Conservation (phyloP, 345 rosid genomes). For the Stellera chamaejasme region DNA sequence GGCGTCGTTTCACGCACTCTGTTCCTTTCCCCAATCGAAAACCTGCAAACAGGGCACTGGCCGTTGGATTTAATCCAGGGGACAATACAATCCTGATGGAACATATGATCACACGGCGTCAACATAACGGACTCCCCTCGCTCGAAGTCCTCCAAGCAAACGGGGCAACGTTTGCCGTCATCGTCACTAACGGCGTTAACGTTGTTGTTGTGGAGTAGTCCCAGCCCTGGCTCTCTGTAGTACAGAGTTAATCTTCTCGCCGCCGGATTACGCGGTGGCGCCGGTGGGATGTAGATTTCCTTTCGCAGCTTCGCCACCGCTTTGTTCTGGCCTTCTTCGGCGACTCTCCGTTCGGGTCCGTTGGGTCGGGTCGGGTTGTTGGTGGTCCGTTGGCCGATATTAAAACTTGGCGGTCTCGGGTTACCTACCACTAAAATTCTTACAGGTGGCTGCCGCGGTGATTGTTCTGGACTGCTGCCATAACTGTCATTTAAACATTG, state of each 20-base stretch:
- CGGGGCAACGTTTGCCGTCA: slow-evolving; percentile 46
- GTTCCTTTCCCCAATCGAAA: slow-evolving; percentile 12
- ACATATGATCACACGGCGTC: slow-evolving; percentile 85
- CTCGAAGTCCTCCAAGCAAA: slow-evolving; percentile 86
- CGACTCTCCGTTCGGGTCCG: too few species aligned
- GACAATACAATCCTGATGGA: slow-evolving; percentile 74
- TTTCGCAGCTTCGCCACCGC: slow-evolving; percentile 44
- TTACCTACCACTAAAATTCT: too few species aligned
- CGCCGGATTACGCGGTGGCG: slow-evolving; percentile 28
- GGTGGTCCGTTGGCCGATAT: too few species aligned
- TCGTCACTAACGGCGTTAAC: slow-evolving; percentile 24
- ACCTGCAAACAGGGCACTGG: slow-evolving; percentile 76
- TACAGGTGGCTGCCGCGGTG: too few species aligned
- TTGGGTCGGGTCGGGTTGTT: too few species aligned
- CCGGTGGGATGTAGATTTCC: slow-evolving; percentile 42
- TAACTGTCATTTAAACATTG: too few species aligned
- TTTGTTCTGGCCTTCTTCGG: slow-evolving; percentile 22
- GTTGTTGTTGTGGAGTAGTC: not conserved
- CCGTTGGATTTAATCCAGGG: slow-evolving; percentile 63
- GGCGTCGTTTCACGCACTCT: slow-evolving; percentile 1
- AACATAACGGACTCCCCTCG: slow-evolving; percentile 50
- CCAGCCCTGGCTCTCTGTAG: slow-evolving; percentile 31
- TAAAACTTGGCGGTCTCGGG: too few species aligned
- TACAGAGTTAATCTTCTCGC: slow-evolving; percentile 39
- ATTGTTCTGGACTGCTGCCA: too few species aligned